Base-by-base conservation (phyloP, 176 grass and related monocot genomes). In the Tuctoria greenei region DNA sequence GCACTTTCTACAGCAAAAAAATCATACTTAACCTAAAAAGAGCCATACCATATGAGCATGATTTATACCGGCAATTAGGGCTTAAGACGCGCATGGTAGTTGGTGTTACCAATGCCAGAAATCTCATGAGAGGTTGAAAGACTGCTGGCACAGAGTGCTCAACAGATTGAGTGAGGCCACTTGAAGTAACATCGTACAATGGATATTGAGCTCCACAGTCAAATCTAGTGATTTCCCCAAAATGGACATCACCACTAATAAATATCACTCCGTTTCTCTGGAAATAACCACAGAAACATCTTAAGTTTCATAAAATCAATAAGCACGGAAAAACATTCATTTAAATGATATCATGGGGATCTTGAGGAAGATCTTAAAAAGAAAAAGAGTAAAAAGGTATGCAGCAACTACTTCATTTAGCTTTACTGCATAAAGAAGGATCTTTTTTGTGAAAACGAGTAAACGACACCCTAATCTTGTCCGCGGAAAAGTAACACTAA, bases 201-300 rank as follows among this genome's bases (percentile, higher is more conserved):
- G 95, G 89, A 88, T 90, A 98, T 40, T 73, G 67, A 78, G 56
- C 43, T 64, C 88, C 91, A 81, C 86, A 97, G 24, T 98, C 88
- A 40, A 91, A 93, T 58, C 86, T 87, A 55, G 84, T 6, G n/a
- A 98, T 94, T 82, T 98, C 95, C 88, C 95, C 95, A 76, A 92
- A 98, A 70, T 98, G 95, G 79, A 98, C 82, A 89, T 98, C 95
- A 14, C 91, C 95, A 75, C 95, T 98, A 75, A 90, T 72, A 68
- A 98, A 98, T 71, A 94, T 71, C 73, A 93, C 83, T 81, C 95
- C 88, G 81, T 54, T 83, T 85, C 91, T 92, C 95, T 98, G 88
- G 78, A 84, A 20, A 83, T 7, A 66, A 58, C 8, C 41, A 47
- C 4, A 61, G 10, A 24, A 12, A 51, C 49, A 28, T 16, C 72